Evolutionary conservation across 2,329 filamentous ascomycete genomes (phyloP).

Genomic region (Hypomyces perniciosus): DNA sequence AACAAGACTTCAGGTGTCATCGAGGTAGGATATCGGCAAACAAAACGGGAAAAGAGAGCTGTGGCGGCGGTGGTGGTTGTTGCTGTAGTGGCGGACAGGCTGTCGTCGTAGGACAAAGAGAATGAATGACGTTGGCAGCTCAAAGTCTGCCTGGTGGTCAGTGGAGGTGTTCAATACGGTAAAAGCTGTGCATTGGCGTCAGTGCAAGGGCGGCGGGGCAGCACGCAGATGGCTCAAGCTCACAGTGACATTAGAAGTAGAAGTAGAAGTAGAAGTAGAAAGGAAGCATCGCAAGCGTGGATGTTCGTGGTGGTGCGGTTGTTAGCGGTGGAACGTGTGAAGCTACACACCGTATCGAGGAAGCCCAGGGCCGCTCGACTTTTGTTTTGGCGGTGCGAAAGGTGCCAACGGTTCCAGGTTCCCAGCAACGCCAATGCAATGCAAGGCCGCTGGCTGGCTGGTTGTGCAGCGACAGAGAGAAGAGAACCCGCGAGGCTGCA

Average conservation of each 20-base stretch:
- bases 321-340: not conserved
- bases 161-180: slow-evolving; percentile 5
- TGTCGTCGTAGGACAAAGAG: not conserved
- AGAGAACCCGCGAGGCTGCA: too few species aligned
- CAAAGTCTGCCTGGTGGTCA: slow-evolving; percentile 3
- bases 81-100: not conserved
- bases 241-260: slow-evolving; percentile 8
- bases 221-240: slow-evolving; percentile 1
- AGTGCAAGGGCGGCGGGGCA: slow-evolving; percentile 7
- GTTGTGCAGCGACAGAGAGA: too few species aligned
- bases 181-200: slow-evolving; percentile 11
- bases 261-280: not conserved
- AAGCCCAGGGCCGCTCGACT: not conserved
- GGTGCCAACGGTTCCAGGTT: not conserved
- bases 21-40: not conserved
- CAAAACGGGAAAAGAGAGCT: not conserved
- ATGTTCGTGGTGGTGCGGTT: not conserved
- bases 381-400: not conserved
- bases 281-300: slow-evolving; percentile 2
- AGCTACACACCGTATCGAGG: not conserved
- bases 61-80: not conserved
- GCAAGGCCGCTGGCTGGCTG: not conserved
- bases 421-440: not conserved
- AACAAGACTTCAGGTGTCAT: not conserved
- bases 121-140: slow-evolving; percentile 6